Base-by-base conservation (phyloP, 768 basidiomycete species). In the Wakefieldia striispora region DNA sequence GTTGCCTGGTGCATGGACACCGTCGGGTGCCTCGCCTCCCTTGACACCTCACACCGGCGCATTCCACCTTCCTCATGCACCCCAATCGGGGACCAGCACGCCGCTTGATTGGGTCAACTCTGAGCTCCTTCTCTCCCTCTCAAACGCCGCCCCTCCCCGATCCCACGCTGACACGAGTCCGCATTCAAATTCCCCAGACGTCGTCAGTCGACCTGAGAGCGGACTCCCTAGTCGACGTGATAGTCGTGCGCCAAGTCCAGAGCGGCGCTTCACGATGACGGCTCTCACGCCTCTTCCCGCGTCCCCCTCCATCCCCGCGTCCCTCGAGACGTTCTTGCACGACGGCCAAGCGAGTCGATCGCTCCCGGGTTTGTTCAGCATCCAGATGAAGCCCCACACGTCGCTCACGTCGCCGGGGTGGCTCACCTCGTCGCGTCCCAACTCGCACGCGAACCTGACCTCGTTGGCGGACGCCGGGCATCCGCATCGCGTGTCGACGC, bases 41-140 rank as follows among this genome's bases (percentile, higher is more conserved):
- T 59, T 73, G 3, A 66, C 73, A 39, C 63, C 69, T 3, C 70
- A 72, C 51, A 55, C 57, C 5, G 40, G 47, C 31, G 54, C 52
- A 4, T 60, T 58, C 16, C 37, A 67, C 69, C 54, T 68, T 37
- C 50, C 81, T 2, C 75, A 76, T 37, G 71, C 61, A 12, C 80
- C 77, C 17, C 74, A 70, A 14, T 64, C 78, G 19, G 74, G 71
- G 44, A 57, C 69, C 37, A 68, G 69, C 47, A 72, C 76, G 0
- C 77, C 82, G 3, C 73, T 89, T 45, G 84, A 89, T 45, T 91
- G 87, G 83, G 81, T 91, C 49, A 91, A 93, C 66, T 88, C 88
- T 6, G 93, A 94, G 69, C 77, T 95, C 3, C 72, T 94, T 43
- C 72, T 86, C 14, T 86, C 84, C 2, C 71, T 88, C 24, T 76